Evolutionary conservation across 2,329 filamentous ascomycete genomes (phyloP).

Genomic region (Nemania serpens): DNA sequence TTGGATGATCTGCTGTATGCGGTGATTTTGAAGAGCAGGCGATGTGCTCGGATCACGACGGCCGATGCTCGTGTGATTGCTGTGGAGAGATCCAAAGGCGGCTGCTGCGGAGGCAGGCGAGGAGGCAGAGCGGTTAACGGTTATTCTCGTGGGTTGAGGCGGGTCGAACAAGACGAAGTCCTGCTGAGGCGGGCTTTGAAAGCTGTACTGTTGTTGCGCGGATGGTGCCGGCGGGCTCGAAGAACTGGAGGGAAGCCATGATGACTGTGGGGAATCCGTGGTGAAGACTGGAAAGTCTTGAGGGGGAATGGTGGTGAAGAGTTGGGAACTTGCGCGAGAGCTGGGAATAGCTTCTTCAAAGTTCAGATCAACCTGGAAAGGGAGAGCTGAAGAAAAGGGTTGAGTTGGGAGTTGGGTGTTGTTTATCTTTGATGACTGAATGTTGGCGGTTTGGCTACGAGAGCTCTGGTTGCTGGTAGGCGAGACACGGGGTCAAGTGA

Average conservation of each 20-base stretch:
- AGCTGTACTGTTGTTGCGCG: conserved; percentile 62
- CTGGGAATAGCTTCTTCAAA: conserved; percentile 62
- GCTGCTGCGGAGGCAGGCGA: conserved; percentile 52
- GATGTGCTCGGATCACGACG: conserved; percentile 53
- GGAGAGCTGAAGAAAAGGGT: conserved; percentile 56
- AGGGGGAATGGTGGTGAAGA: conserved; percentile 63
- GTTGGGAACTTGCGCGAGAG: conserved; percentile 62
- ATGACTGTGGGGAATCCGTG: conserved; percentile 76
- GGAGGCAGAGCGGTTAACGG: conserved; percentile 49
- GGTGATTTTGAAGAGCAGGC: conserved; percentile 59
- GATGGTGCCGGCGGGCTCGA: conserved; percentile 66
- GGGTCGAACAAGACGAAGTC: conserved; percentile 78
- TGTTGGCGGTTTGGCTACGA: conserved; percentile 54
- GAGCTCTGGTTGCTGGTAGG: conserved; percentile 41
- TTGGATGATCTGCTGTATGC: conserved; percentile 64
- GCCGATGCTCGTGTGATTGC: conserved; percentile 38
- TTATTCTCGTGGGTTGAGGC: conserved; percentile 49
- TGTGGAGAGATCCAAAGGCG: conserved; percentile 45
- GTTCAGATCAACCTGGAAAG: conserved; percentile 68
- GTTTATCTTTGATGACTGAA: conserved; percentile 53
- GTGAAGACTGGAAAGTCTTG: conserved; percentile 77
- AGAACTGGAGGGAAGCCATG: conserved; percentile 78
- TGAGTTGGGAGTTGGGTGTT: conserved; percentile 52
- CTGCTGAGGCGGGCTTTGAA: conserved; percentile 61
- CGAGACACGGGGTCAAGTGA: conserved; percentile 42